Evolutionary conservation across 2,329 filamentous ascomycete genomes (phyloP), one percentile per base, ranked within the genome.

Genomic region (Teratosphaeriaceae sp.): DNA sequence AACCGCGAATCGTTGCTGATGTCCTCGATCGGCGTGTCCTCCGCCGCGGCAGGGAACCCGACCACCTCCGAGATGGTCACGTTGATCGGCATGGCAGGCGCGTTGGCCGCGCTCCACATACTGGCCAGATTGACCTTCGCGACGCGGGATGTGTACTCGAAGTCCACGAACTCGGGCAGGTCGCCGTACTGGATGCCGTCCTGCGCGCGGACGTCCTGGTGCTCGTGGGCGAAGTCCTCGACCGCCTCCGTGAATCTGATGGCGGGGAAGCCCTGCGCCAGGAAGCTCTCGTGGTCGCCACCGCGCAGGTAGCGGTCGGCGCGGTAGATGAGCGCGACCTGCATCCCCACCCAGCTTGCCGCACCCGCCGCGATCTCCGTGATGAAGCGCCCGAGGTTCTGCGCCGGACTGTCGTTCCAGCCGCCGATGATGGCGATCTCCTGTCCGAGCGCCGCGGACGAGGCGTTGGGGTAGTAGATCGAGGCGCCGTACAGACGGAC

Each of bases 151-250:
- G 71, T 70, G 54, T 67, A 79, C 3, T 74, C 70, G 45, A 69
- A 78, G 54, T 80, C 76, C n/a, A 75, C 71, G 49, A 76, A 79
- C 43, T 78, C 70, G 6, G 70, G 59, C 3, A 78, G 51, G 43
- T 80, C 76, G 20, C 76, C 76, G 49, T 75, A 79, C 44, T 74
- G 70, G 19, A 65, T 69, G 1, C 72, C 73, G 38, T 73, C 67
- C 37, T 68, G 63, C 11, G 72, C 64, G 1, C 74, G 65, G 1
- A 72, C 51, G 46, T 79, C 67, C 58, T 79, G 76, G 50, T 79
- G 75, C 59, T 79, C 75, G 53, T 79, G 76, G 3, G 60, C 64
- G 55, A 71, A 79, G 54, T 79, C 65, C 60, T 80, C 76, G 42
- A 72, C 68, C 0, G 76, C 73, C 60, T 80, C 76, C 0, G 75